These are phyloP conservation scores for Dictyostelium purpureum DNA, from an alignment of 78 protist species.

Conservation along the genomic window DNA sequence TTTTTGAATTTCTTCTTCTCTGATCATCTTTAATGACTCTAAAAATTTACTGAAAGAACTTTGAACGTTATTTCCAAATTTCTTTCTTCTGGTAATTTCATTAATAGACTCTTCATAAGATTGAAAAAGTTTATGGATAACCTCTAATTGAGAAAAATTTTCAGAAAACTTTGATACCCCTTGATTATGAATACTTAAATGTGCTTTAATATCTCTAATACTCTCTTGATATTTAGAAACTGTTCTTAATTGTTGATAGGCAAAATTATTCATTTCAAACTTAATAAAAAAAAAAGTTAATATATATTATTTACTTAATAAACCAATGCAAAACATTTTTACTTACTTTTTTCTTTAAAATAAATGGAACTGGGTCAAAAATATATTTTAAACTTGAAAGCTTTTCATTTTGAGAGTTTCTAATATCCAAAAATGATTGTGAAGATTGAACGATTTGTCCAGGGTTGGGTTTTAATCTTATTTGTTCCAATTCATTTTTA, in stretches of 20 bases:
- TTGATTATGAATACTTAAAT: conserved; percentile 2
- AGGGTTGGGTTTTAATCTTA: too few relatives aligned
- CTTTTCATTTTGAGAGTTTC: too few relatives aligned
- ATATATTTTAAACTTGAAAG: too few relatives aligned
- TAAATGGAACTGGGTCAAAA: too few relatives aligned
- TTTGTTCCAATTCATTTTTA: too few relatives aligned
- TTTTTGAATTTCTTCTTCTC: conserved; percentile 49
- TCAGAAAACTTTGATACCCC: background rate
- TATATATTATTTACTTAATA: too few relatives aligned
- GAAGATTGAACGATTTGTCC: too few relatives aligned
- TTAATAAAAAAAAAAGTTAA: background rate
- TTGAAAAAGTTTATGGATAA: conserved; percentile 17
- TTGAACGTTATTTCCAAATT: conserved; percentile 17
- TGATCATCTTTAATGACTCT: conserved; percentile 24
- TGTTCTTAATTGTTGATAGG: background rate
- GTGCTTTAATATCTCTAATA: background rate
- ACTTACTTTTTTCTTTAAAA: too few relatives aligned
- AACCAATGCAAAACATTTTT: too few relatives aligned
- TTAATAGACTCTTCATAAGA: conserved; percentile 51
- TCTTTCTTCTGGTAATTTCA: conserved; percentile 40
- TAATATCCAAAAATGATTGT: too few relatives aligned
- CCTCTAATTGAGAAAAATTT: conserved; percentile 39
- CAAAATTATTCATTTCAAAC: conserved; percentile 19
- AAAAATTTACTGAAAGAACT: background rate
- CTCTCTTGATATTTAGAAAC: conserved; percentile 28